Base-by-base conservation (phyloP, 257 asterid genomes). In the Lithospermum erythrorhizon region DNA sequence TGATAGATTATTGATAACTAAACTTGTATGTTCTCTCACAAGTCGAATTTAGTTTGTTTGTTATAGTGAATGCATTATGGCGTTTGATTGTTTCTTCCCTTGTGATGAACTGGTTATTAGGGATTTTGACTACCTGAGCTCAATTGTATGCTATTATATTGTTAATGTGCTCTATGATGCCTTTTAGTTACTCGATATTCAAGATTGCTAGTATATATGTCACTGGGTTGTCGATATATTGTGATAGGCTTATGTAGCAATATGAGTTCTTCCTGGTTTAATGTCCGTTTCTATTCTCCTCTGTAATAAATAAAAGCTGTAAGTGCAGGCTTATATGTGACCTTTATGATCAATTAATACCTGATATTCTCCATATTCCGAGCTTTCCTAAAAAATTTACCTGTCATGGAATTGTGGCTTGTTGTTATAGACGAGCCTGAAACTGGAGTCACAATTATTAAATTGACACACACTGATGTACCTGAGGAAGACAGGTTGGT, bases 401-500 rank as follows among this genome's bases (percentile, higher is more conserved):
- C n/a, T n/a, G n/a, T n/a, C n/a, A n/a, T n/a, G n/a, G n/a, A n/a
- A n/a, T n/a, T 89, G 59, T 85, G 88, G 6, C 86, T 93, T 59
- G 63, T 93, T 59, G 63, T 75, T 15, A 79, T 89, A 59, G 97
- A 93, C 0, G 99, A 93, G 78, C 97, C 97, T 30, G 95, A 85
- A 75, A 68, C 96, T 20, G 96, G 95, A 16, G 27, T 85, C 62
- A 89, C 99, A 0, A 64, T 81, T n/a, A 78, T 89, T 20, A 87
- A 81, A 70, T 84, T 93, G 58, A 74, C 83, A 6, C 99, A 93
- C 70, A 70, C 76, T 30, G 95, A 93, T 71, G 82, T 93, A 16
- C 99, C 99, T 0, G 94, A 80, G 77, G 97, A 93, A 69, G 99
- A 93, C 82, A 84, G 99, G 99, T 86, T 55, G 9, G 87, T 79